phyloP scores from a whole-genome alignment of 2,329 filamentous ascomycete species.

The Alternaria tenuissima region DNA sequence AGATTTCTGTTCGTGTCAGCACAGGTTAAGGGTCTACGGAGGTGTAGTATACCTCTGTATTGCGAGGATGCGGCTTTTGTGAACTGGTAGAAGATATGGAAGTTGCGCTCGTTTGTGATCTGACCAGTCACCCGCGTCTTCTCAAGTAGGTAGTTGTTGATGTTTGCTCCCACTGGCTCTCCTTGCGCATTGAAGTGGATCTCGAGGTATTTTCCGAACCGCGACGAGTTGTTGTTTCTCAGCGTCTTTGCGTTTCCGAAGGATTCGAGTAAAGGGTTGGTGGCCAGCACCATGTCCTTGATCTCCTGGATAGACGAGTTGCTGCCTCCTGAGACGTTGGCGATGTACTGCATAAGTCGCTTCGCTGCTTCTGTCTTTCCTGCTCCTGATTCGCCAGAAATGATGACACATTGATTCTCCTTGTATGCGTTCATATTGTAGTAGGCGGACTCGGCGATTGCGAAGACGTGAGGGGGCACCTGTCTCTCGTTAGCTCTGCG shows the following conservation, averaged over 20 bases:
- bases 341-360: conserved; percentile 99
- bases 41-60: conserved; percentile 68
- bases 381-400: conserved; percentile 96
- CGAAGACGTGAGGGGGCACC: conserved; percentile 94
- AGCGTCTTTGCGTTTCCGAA: conserved; percentile 99
- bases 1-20: conserved; percentile 65
- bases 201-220: conserved; percentile 98
- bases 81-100: conserved; percentile 99
- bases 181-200: conserved; percentile 93
- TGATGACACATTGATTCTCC: conserved; percentile 99
- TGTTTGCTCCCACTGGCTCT: conserved; percentile 94
- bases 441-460: conserved; percentile 93
- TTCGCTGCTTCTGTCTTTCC: conserved; percentile 99
- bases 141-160: conserved; percentile 97
- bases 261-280: conserved; percentile 94
- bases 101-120: conserved; percentile 94
- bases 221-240: conserved; percentile 97
- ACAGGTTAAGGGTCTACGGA: neutral
- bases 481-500: conserved; percentile 29
- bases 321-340: conserved; percentile 87
- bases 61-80: conserved; percentile 90
- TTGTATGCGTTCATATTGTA: conserved; percentile 99
- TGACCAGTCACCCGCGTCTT: conserved; percentile 95
- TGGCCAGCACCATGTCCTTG: conserved; percentile 99
- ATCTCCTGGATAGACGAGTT: conserved; percentile 92